Base-by-base conservation (phyloP, 2,329 filamentous ascomycete genomes). In the Metarhizium brunneum region DNA sequence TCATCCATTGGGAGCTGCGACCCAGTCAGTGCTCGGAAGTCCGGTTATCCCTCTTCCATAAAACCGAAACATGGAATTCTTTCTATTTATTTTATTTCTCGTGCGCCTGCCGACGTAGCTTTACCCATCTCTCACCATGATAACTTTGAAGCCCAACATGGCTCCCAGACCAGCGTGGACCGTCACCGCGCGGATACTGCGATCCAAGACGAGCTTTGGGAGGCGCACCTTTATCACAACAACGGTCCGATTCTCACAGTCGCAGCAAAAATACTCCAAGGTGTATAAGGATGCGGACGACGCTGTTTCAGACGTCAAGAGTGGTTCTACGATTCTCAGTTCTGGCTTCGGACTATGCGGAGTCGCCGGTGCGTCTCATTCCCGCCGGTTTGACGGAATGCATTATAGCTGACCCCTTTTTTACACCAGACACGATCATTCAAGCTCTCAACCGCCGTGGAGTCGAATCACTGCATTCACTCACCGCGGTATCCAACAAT, bases 341-440 rank as follows among this genome's bases (percentile, higher is more conserved):
- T 85, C 88, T 16, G 89, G 88, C 1, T 92, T 92, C 68, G 89
- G 89, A n/a, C 79, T 92, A 13, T 92, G 87, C 62, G 88, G 88
- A 60, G 86, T 91, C 18, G 83, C 85, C 54, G 81, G 83, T 84
- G 71, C 54, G 73, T 64, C 52, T 13, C 3, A 50, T 35, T 7
- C 10, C 11, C 43, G 18, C 35, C n/a, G 8, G 32, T 11, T 29
- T 29, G 2, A 40, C 40, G 38, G 10, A 7, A 25, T 6, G 11
- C 7, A 7, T 11, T 35, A 35, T 35, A 35, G 32, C 32, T 35
- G 32, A 35, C 32, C 10, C 38, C n/a, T 30, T 42, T 11, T 35
- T 35, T 11, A 7, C 32, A 35, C 6, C 67, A 78, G 86, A 90
- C 65, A 90, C 88, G 0, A 72, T 91, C 6, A 91, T 91, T 63